Evolutionary conservation across 441 rosid species (phyloP), one percentile per base, ranked within the genome.

Genomic region (Caryocar brasiliense): DNA sequence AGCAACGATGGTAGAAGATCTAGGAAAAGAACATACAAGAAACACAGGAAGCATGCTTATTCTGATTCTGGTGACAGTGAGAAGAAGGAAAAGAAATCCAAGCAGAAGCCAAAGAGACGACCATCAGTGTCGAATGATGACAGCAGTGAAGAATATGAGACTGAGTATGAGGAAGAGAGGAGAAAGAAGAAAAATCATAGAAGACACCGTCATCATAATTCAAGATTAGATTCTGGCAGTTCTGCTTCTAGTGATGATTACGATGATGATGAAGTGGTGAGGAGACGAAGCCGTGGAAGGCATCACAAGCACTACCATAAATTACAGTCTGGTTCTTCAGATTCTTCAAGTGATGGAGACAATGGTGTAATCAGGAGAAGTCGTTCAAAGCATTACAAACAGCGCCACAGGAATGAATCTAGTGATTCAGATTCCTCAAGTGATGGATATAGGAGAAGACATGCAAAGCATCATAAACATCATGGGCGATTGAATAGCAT

Each of bases 41-140:
- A 77, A 66, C 85, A 75, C 61, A 70, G 73, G 42, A 81, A 72
- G 73, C 70, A 63, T 55, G 13, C 40, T 12, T 79, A 69, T 67
- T 42, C 62, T 49, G 82, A 66, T 54, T 79, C 80, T 9, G 75
- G 72, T 57, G 83, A 79, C 56, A 50, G 54, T 61, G 93, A 73
- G 19, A 73, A 15, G 66, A 79, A 57, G 66, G 85, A 74, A 30
- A 84, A 49, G 67, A 80, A 69, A 57, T 67, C 73, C n/a, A 77
- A 65, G 68, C 52, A 57, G 36, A 81, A 59, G 60, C 67, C 37
- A 8, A 82, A 59, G 74, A 71, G 78, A 47, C 72, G 46, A 51
- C 65, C 79, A 18, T 66, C 59, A 1, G 64, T 51, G 35, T 51
- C 72, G 12, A 70, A 71, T 40, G 70, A 72, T 26, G 66, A 68